Evolutionary conservation across 805 yeast genomes (phyloP), one percentile per base, ranked within the genome.

Genomic region (Aciculoconidium aculeatum): DNA sequence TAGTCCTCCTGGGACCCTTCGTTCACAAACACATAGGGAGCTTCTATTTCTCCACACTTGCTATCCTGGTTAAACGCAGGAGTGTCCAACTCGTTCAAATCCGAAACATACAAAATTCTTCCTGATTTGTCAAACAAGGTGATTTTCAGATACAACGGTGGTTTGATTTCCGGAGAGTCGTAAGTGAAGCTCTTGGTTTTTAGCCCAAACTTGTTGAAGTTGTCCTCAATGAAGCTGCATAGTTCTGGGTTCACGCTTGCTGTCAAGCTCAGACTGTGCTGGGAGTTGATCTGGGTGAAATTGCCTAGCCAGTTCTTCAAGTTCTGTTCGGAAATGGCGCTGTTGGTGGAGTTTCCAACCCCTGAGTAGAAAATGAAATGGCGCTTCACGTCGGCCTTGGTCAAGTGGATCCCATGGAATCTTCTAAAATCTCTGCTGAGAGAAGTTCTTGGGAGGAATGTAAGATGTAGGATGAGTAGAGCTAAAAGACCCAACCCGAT

Each of bases 361-460:
- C 61, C 59, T 14, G 54, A 46, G 26, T 41, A 45, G 3, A 48
- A 58, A 28, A 83, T 47, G 40, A 69, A 77, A 11, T 74, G 52
- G 18, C 95, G 63, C 41, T 81, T 77, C 17, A 81, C 67, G 39
- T 87, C 96, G 7, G 75, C 68, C 32, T 67, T 68, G 3, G 94
- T 78, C 27, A 84, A 49, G 30, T 62, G 69, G 19, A 76, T 67
- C 17, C 79, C 77, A 53, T 85, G 84, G 40, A 84, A 52, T 28
- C 95, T 59, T 43, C 90, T 69, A 44, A 82, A 74, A 53, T 88
- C 96, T 40, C 95, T 61, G 28, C 81, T 75, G 11, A 85, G 59
- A 2, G 95, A 83, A 1, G 96, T 84, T 34, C 95, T 55, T 2
- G 95, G 96, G 10, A 86, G 61, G 49, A 87, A 87, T 0, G 80